Conservation (phyloP, 2,329 filamentous ascomycete genomes). For the Clonostachys rhizophaga region DNA sequence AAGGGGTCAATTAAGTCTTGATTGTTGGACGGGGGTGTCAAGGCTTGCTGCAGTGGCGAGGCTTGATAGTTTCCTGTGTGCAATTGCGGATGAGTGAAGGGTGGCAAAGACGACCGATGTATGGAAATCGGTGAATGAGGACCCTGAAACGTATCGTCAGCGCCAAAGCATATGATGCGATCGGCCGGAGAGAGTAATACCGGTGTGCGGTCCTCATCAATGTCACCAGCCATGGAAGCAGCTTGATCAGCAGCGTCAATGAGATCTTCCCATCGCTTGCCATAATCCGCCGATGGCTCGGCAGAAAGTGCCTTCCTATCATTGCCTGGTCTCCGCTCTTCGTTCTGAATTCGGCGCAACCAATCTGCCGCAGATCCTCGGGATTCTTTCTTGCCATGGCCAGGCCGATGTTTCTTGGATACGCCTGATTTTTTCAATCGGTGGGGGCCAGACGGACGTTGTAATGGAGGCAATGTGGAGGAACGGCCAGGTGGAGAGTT, state of each 20-base stretch:
- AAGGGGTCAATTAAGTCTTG: conserved; percentile 72
- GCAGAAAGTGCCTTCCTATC: conserved; percentile 82
- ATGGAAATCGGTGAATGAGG: conserved; percentile 62
- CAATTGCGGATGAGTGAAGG: conserved; percentile 54
- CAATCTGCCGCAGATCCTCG: conserved; percentile 65
- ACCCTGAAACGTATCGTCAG: conserved; percentile 35
- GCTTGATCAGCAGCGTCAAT: conserved; percentile 74
- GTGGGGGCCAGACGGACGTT: conserved; percentile 65
- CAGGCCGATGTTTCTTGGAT: conserved; percentile 71
- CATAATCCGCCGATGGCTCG: conserved; percentile 76
- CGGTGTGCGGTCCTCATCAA: conserved; percentile 86
- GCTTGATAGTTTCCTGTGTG: conserved; percentile 70
- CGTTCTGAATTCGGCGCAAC: conserved; percentile 52
- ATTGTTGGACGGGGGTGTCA: conserved; percentile 75
- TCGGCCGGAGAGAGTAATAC: conserved; percentile 45
- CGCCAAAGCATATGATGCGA: not conserved
- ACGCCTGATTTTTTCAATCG: conserved; percentile 83
- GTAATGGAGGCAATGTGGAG: conserved; percentile 80
- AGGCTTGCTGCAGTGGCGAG: conserved; percentile 83
- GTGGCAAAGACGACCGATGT: conserved; percentile 57
- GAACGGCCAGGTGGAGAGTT: conserved; percentile 83
- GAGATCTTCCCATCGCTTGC: conserved; percentile 92
- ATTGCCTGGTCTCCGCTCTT: conserved; percentile 59
- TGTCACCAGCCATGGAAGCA: conserved; percentile 84
- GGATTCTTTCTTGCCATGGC: conserved; percentile 78